These are phyloP conservation scores for Saccharomycopsis sp. DNA, from an alignment of 805 yeast species.

Conservation along the genomic window DNA sequence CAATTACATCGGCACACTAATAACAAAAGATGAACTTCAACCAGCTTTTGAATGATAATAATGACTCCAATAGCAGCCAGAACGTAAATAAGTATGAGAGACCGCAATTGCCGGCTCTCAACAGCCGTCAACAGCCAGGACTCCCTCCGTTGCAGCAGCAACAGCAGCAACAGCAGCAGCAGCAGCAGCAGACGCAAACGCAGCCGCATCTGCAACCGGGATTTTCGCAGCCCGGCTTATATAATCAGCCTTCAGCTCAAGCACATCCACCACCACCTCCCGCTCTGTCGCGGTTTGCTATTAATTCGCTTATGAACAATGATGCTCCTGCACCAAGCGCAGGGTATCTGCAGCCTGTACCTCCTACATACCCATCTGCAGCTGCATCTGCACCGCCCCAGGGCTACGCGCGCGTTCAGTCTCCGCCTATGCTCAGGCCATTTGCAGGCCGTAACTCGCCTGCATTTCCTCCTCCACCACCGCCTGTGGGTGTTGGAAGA, in stretches of 20 bases:
- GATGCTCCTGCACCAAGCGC: not conserved
- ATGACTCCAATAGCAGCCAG: not conserved
- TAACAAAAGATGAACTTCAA: constrained; percentile 5
- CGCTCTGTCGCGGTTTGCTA: not conserved
- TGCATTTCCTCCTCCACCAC: not conserved
- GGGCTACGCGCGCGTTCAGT: not conserved
- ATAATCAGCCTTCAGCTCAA: not conserved
- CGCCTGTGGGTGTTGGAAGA: constrained; percentile 25
- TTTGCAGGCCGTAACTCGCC: not conserved
- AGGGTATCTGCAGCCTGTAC: not conserved
- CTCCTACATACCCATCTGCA: not conserved
- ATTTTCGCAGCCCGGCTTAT: not conserved
- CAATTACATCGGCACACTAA: not conserved
- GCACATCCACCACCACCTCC: not conserved
- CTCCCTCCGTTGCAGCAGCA: not conserved
- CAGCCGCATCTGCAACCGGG: not conserved
- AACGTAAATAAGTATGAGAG: not conserved
- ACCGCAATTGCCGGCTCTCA: not conserved
- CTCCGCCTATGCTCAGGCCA: not conserved
- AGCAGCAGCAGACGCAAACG: not conserved
- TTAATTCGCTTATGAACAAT: constrained; percentile 5
- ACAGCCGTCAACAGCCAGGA: not conserved
- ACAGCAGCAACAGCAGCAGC: not conserved
- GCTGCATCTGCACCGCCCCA: not conserved
- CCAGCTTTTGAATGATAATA: not conserved